Percentiles rank a stretch among this genome's conserved stretches.
These are phyloP conservation scores for Capronia epimyces DNA, from an alignment of 2,329 filamentous ascomycete species.

Conservation along the genomic window DNA sequence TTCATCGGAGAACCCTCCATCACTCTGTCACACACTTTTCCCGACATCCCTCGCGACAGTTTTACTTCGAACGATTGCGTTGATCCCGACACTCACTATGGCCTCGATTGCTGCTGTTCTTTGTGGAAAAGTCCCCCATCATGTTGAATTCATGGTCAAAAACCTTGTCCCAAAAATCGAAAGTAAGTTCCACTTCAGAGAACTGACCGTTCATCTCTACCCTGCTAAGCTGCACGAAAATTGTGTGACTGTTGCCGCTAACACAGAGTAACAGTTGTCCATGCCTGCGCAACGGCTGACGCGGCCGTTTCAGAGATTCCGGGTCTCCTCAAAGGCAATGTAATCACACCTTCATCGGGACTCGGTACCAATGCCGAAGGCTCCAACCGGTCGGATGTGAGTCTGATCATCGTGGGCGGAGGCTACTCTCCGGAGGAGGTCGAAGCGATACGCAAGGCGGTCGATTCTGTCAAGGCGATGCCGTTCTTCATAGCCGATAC, in stretches of 20 bases:
- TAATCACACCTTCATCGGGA: slow-evolving; percentile 9
- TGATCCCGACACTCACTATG: slow-evolving; percentile 6
- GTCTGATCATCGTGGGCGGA: slow-evolving; percentile 19
- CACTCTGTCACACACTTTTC: too few species aligned
- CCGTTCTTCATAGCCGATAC: slow-evolving; percentile 19
- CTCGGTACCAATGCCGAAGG: slow-evolving; percentile 13
- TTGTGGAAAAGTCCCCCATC: slow-evolving; percentile 15
- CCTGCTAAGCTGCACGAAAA: neutral
- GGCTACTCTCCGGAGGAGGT: slow-evolving; percentile 14
- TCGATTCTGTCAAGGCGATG: slow-evolving; percentile 14
- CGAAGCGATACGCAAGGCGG: slow-evolving; percentile 13
- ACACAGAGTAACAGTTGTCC: slow-evolving; percentile 16
- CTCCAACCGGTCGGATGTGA: slow-evolving; percentile 8
- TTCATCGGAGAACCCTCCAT: too few species aligned
- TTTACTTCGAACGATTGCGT: too few species aligned
- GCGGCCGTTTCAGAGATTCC: slow-evolving; percentile 20
- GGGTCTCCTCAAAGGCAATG: slow-evolving; percentile 18
- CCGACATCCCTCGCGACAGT: too few species aligned
- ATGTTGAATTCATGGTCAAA: slow-evolving; percentile 15
- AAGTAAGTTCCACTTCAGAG: slow-evolving; percentile 2
- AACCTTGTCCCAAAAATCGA: slow-evolving; percentile 18
- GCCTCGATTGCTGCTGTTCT: slow-evolving; percentile 16
- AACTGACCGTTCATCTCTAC: neutral
- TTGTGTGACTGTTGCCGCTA: neutral
- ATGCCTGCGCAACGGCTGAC: slow-evolving; percentile 13